phyloP scores from a whole-genome alignment of 345 rosid genomes.

The Bruguiera parviflora region DNA sequence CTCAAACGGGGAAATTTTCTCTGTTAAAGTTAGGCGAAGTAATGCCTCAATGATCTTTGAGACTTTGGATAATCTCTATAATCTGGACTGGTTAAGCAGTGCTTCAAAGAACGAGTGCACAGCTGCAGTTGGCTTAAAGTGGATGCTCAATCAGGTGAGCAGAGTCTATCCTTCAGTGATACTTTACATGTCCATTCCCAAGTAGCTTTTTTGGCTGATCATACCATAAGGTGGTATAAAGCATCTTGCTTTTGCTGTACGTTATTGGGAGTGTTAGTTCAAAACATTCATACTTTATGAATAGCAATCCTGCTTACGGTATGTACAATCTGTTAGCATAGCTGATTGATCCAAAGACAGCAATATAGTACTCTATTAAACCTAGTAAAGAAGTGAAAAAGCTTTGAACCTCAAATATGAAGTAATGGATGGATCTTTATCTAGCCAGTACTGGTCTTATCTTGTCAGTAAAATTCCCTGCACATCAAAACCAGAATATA shows the following conservation, averaged over 20 bases:
- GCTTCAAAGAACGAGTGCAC: conserved; percentile 98
- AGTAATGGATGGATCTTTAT: too few species aligned
- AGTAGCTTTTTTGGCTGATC: conserved; percentile 1
- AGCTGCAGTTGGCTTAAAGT: conserved; percentile 92
- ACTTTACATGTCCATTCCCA: not conserved
- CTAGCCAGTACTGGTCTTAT: too few species aligned
- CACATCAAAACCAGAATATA: too few species aligned
- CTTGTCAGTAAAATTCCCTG: too few species aligned
- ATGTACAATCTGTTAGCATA: not conserved
- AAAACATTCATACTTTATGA: not conserved
- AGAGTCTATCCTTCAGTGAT: not conserved
- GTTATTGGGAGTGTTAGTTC: not conserved
- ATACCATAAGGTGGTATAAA: not conserved
- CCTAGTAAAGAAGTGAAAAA: too few species aligned
- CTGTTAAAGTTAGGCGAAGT: conserved; percentile 85
- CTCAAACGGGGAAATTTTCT: conserved; percentile 95
- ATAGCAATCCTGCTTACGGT: not conserved
- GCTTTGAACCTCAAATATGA: too few species aligned
- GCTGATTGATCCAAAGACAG: not conserved
- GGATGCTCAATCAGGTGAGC: conserved; percentile 99
- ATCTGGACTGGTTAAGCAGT: conserved; percentile 90
- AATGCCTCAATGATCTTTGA: conserved; percentile 65
- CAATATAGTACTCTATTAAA: too few species aligned
- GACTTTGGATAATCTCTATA: conserved; percentile 77
- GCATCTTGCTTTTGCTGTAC: too few species aligned